Conservation (phyloP, 208 protist species). For the Trypanosoma cruzi region DNA sequence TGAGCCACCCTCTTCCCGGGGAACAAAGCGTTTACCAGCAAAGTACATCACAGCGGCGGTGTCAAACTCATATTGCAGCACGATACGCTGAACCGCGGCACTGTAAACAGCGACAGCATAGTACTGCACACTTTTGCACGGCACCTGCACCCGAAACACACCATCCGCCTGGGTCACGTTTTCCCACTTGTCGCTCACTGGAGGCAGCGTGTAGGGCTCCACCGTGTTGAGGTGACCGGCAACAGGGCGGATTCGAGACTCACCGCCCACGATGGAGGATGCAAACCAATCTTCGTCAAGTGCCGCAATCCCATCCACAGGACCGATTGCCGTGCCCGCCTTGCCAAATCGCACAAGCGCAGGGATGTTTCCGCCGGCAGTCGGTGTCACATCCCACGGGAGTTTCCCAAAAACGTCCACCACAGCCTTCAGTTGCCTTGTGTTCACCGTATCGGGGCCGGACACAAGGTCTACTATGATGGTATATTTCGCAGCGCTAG, state of each 20-base stretch:
- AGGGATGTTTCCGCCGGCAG: neutral
- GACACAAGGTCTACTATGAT: constrained; percentile 16
- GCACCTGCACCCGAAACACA: constrained; percentile 8
- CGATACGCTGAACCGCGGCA: constrained; percentile 11
- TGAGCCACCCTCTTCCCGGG: neutral
- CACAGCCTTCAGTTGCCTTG: constrained; percentile 1
- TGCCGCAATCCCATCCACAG: constrained; percentile 3
- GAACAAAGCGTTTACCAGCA: constrained; percentile 10
- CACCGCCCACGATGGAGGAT: constrained; percentile 20
- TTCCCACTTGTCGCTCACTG: neutral
- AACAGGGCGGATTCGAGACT: constrained; percentile 13
- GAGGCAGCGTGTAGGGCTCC: neutral
- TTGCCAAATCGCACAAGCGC: constrained; percentile 14
- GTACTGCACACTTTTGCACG: constrained; percentile 10
- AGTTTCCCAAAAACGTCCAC: constrained; percentile 4
- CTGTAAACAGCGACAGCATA: constrained; percentile 22
- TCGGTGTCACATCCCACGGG: constrained; percentile 10
- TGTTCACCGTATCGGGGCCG: constrained; percentile 3
- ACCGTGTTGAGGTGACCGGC: neutral
- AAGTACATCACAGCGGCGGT: constrained; percentile 13
- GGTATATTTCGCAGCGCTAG: neutral
- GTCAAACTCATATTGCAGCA: constrained; percentile 16
- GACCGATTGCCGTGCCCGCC: constrained; percentile 3
- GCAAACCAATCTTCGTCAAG: constrained; percentile 20
- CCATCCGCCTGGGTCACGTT: constrained; percentile 3